A percentile compares a stretch with the other conserved stretches of the same genome.
Conservation (phyloP, 2,329 filamentous ascomycete species). For the Calonectria montana region DNA sequence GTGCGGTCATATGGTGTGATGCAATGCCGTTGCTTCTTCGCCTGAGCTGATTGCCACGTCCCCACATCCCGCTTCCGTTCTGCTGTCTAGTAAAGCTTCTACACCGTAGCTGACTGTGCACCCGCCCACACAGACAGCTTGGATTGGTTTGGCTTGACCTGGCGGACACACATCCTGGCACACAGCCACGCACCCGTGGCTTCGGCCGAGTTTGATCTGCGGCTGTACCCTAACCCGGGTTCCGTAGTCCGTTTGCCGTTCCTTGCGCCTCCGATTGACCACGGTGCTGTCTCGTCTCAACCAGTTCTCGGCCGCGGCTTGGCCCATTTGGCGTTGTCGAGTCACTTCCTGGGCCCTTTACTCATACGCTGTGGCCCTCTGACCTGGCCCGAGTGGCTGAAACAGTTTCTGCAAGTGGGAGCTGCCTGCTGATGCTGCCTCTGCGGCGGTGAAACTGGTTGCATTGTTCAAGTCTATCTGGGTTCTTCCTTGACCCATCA, state of each 20-base stretch:
- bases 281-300: slow-evolving; percentile 4
- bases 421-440: slow-evolving; percentile 31
- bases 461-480: slow-evolving; percentile 24
- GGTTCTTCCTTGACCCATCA: slow-evolving; percentile 31
- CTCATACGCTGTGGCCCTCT: not conserved
- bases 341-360: not conserved
- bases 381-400: not conserved
- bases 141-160: not conserved
- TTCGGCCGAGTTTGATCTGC: slow-evolving; percentile 21
- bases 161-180: not conserved
- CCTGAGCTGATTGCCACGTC: slow-evolving; percentile 24
- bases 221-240: slow-evolving; percentile 22
- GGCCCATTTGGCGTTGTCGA: not conserved
- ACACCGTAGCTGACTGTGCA: not conserved
- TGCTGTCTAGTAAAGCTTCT: slow-evolving; percentile 8
- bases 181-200: slow-evolving; percentile 16
- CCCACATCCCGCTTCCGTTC: slow-evolving; percentile 41
- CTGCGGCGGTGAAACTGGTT: slow-evolving; percentile 19
- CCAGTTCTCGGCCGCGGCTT: slow-evolving; percentile 1
- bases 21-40: slow-evolving; percentile 1
- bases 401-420: slow-evolving; percentile 10
- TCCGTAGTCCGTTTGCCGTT: slow-evolving; percentile 14
- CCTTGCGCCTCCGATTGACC: slow-evolving; percentile 21
- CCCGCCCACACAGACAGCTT: not conserved
- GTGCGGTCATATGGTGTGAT: slow-evolving; percentile 40